Conservation (phyloP, 106 monocot genomes). For the Dendrobium nobile region DNA sequence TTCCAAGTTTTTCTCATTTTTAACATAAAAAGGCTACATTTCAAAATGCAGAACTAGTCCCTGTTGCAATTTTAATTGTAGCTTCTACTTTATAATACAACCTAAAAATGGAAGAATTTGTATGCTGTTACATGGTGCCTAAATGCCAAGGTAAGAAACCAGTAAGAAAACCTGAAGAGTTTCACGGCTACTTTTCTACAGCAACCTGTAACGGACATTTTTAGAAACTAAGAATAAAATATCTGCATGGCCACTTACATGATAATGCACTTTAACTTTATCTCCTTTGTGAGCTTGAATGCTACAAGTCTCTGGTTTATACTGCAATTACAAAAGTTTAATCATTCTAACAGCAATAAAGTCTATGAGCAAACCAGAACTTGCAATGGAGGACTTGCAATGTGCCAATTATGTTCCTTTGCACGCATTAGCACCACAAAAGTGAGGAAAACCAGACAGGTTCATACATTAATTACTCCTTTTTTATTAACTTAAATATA, state of each 20-base stretch:
- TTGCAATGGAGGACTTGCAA: not conserved
- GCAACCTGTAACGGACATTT: not conserved
- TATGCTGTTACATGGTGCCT: not conserved
- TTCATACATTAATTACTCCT: too few species aligned
- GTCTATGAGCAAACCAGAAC: not conserved
- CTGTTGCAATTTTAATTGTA: not conserved
- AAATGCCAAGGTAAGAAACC: not conserved
- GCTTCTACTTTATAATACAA: not conserved
- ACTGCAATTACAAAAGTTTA: constrained; percentile 36
- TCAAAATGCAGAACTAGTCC: not conserved
- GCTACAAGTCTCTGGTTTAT: constrained; percentile 77
- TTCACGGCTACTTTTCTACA: too few species aligned
- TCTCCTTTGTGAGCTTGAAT: constrained; percentile 99
- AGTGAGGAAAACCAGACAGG: too few species aligned
- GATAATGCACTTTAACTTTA: constrained; percentile 89
- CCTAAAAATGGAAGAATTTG: not conserved
- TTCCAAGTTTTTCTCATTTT: not conserved
- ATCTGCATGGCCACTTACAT: constrained; percentile 38
- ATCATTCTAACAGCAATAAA: not conserved
- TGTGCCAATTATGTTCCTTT: not conserved
- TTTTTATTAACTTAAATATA: too few species aligned
- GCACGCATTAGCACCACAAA: not conserved
- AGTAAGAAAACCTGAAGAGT: not conserved
- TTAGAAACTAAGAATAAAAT: not conserved
- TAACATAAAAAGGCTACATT: not conserved